Evolutionary conservation across 164 flowering plant species (phyloP).

Genomic region (Vitis riparia): DNA sequence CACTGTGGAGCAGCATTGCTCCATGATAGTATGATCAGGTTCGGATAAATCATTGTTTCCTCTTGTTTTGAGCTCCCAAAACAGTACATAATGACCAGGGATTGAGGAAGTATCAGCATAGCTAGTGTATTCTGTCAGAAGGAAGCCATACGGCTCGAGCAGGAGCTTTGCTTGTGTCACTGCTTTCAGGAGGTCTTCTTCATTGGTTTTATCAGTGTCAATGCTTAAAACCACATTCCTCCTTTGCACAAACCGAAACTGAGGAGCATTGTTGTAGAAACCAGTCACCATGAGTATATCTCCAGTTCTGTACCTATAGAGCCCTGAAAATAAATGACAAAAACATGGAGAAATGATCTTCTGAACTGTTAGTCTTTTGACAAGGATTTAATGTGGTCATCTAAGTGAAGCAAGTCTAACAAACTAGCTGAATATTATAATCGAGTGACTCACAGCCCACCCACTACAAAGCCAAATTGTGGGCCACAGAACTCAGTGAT

Average conservation of each 20-base stretch:
- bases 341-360: not conserved
- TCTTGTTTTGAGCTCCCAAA: slow-evolving; percentile 33
- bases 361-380: not conserved
- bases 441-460: not conserved
- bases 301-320: slow-evolving; percentile 45
- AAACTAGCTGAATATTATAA: too few species aligned
- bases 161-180: slow-evolving; percentile 32
- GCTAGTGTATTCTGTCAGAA: slow-evolving; percentile 46
- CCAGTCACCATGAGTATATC: slow-evolving; percentile 51
- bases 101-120: slow-evolving; percentile 35
- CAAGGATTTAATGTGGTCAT: too few species aligned
- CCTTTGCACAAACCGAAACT: slow-evolving; percentile 39
- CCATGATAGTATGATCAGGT: slow-evolving; percentile 25
- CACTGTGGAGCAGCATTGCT: slow-evolving; percentile 35
- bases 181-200: slow-evolving; percentile 43
- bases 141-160: slow-evolving; percentile 31
- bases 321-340: slow-evolving; percentile 23
- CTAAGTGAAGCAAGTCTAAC: too few species aligned
- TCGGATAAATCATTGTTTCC: slow-evolving; percentile 4
- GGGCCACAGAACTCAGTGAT: too few species aligned
- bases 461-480: too few species aligned
- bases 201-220: slow-evolving; percentile 47
- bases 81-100: slow-evolving; percentile 49
- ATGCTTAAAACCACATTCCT: slow-evolving; percentile 47
- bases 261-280: slow-evolving; percentile 45